These are phyloP conservation scores for Cryptosporidium ubiquitum DNA, from an alignment of 169 alveolate genomes.

Conservation along the genomic window DNA sequence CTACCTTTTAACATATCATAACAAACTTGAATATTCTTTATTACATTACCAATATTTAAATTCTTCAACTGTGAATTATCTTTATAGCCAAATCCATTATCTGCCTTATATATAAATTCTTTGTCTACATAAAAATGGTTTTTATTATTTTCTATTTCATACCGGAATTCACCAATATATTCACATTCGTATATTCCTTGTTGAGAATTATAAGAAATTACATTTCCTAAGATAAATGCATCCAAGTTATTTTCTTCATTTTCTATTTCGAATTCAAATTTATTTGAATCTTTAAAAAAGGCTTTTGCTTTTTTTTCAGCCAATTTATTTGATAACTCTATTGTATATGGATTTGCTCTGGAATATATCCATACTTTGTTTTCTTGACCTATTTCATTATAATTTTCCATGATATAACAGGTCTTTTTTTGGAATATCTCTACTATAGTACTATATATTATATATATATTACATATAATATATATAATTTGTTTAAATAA, in stretches of 20 bases:
- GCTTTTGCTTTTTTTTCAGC: conserved; percentile 16
- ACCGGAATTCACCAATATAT: conserved; percentile 5
- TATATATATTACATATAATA: conserved; percentile 2
- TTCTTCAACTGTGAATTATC: conserved; percentile 74
- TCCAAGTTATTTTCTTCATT: not conserved
- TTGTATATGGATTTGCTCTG: conserved; percentile 24
- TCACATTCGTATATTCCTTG: conserved; percentile 17
- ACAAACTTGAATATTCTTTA: conserved; percentile 75
- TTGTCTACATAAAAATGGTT: not conserved
- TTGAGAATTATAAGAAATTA: conserved; percentile 11
- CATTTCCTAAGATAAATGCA: conserved; percentile 8
- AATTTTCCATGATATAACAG: conserved; percentile 12
- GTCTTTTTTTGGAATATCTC: not conserved
- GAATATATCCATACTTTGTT: conserved; percentile 59
- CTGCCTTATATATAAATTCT: conserved; percentile 44
- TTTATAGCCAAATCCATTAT: conserved; percentile 50
- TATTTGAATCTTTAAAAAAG: not conserved
- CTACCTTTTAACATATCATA: conserved; percentile 51
- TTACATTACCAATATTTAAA: conserved; percentile 75
- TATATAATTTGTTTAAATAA: not conserved
- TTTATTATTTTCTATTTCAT: not conserved
- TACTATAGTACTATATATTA: not conserved
- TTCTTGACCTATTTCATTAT: conserved; percentile 8
- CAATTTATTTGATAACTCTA: conserved; percentile 20
- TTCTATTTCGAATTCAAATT: not conserved